A percentile compares a stretch with the other conserved stretches of the same genome.
These are phyloP conservation scores for Collybia nuda DNA, from an alignment of 768 basidiomycete genomes.

Conservation along the genomic window DNA sequence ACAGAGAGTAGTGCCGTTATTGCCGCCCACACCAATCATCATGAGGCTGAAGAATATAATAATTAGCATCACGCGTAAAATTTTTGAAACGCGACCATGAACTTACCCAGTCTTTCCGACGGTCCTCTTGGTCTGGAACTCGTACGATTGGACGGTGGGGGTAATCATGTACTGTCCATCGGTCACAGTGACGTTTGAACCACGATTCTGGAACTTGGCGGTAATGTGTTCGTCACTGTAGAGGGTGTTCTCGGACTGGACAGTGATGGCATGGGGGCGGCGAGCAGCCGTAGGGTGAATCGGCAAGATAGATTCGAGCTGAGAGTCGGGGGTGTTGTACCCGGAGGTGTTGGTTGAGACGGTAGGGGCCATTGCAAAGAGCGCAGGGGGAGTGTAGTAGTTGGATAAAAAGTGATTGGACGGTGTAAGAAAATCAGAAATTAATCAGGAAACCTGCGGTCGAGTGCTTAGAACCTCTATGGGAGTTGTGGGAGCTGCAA, in stretches of 20 bases:
- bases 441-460: conserved; percentile 62
- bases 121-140: conserved; percentile 88
- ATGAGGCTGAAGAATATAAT: conserved; percentile 61
- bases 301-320: conserved; percentile 66
- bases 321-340: conserved; percentile 69
- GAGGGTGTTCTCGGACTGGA: conserved; percentile 77
- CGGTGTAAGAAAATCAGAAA: conserved; percentile 35
- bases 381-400: conserved; percentile 8
- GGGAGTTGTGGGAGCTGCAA: conserved; percentile 83
- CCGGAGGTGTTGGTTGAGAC: conserved; percentile 55
- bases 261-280: conserved; percentile 71
- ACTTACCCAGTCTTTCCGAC: conserved; percentile 91
- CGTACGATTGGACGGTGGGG: conserved; percentile 77
- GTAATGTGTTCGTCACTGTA: conserved; percentile 86
- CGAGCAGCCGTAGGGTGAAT: conserved; percentile 87
- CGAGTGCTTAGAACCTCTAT: conserved; percentile 87
- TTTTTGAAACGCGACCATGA: not conserved
- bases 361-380: conserved; percentile 47
- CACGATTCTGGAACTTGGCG: conserved; percentile 79
- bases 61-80: conserved; percentile 6
- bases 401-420: conserved; percentile 23
- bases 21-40: conserved; percentile 97
- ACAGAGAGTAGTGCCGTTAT: conserved; percentile 93
- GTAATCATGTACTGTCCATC: conserved; percentile 78
- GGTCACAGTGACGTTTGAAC: conserved; percentile 65